Conservation (phyloP, 106 monocot species). For the Chionographis japonica region DNA sequence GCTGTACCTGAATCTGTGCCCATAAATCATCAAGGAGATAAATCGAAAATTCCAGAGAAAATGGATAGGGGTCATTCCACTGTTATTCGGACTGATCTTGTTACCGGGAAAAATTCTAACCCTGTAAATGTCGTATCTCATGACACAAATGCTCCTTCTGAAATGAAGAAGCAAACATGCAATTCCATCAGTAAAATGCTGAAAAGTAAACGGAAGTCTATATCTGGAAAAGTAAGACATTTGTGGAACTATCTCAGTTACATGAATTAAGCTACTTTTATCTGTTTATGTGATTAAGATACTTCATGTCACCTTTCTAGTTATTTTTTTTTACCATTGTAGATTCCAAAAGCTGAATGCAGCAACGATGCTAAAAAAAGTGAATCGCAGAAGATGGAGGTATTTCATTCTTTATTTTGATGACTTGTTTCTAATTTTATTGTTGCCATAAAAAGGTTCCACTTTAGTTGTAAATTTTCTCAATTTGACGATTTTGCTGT, state of each 20-base stretch:
- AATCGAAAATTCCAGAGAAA: slow-evolving; percentile 26
- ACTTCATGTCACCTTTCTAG: neutral
- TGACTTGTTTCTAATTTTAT: slow-evolving; percentile 9
- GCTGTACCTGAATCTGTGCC: slow-evolving; percentile 34
- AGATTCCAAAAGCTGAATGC: slow-evolving; percentile 47
- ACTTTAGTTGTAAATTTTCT: neutral
- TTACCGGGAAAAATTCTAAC: slow-evolving; percentile 47
- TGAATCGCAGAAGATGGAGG: slow-evolving; percentile 54
- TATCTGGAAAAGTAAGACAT: slow-evolving; percentile 41
- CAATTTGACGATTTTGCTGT: neutral
- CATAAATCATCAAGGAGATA: slow-evolving; percentile 34
- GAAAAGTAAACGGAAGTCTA: slow-evolving; percentile 57
- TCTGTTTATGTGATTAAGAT: neutral
- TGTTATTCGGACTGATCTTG: slow-evolving; percentile 22
- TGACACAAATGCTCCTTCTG: slow-evolving; percentile 42
- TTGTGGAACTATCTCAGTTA: neutral
- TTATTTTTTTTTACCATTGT: slow-evolving; percentile 8
- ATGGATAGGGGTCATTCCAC: slow-evolving; percentile 39
- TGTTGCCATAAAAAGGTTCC: neutral
- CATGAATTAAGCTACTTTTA: neutral
- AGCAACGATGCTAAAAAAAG: slow-evolving; percentile 19
- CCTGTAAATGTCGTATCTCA: slow-evolving; percentile 24
- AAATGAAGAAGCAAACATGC: slow-evolving; percentile 38
- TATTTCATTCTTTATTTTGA: slow-evolving; percentile 10
- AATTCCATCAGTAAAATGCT: slow-evolving; percentile 27